These are phyloP conservation scores for Sedum album DNA, from an alignment of 164 flowering plant species.

Conservation along the genomic window DNA sequence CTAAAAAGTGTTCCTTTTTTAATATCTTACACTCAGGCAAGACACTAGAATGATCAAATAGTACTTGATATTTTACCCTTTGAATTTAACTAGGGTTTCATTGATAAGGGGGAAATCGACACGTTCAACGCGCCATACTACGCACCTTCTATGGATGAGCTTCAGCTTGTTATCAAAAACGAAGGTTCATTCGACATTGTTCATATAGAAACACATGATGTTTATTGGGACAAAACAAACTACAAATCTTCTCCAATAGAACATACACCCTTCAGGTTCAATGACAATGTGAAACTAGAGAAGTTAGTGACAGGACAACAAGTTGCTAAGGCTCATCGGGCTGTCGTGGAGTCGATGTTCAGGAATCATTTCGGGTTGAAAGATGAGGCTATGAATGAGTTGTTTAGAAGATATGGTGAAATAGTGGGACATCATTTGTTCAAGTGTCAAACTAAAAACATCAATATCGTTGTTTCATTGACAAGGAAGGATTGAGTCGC, in stretches of 20 bases:
- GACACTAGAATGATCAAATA: no score
- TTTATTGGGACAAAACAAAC: slow-evolving; percentile 33
- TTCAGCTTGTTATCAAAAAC: slow-evolving; percentile 22
- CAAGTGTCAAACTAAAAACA: slow-evolving; percentile 13
- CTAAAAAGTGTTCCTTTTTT: no score
- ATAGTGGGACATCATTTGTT: slow-evolving; percentile 24
- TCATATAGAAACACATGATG: slow-evolving; percentile 20
- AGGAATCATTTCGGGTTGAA: slow-evolving; percentile 29
- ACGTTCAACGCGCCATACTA: slow-evolving; percentile 42
- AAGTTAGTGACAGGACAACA: slow-evolving; percentile 15
- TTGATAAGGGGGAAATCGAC: slow-evolving; percentile 40
- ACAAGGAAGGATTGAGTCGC: slow-evolving; percentile 13
- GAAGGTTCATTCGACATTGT: slow-evolving; percentile 40
- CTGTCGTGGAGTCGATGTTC: slow-evolving; percentile 47
- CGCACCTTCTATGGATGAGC: slow-evolving; percentile 34
- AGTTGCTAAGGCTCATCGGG: slow-evolving; percentile 33
- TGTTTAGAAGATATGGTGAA: slow-evolving; percentile 26
- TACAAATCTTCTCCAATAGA: background rate
- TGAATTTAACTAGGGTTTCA: slow-evolving; percentile 22
- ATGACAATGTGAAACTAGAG: background rate
- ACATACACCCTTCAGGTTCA: background rate
- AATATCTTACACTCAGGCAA: no score
- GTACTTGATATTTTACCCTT: background rate
- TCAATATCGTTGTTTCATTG: slow-evolving; percentile 29
- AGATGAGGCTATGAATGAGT: slow-evolving; percentile 25